These are phyloP conservation scores for Colletotrichum sp. DNA, from an alignment of 2,329 filamentous ascomycete species.

Conservation along the genomic window DNA sequence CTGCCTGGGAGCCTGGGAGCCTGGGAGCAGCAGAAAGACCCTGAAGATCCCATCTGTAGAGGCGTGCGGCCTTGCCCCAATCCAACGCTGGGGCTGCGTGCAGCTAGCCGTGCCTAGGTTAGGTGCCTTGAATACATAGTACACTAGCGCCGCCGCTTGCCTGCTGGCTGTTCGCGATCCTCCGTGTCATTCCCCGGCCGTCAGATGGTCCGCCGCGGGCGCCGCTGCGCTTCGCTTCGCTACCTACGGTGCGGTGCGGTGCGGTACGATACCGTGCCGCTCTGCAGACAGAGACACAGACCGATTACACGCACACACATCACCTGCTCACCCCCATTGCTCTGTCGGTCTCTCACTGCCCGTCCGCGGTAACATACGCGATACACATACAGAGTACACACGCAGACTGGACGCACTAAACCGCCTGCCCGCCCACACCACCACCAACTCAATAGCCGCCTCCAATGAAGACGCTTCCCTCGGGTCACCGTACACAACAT, in stretches of 20 bases:
- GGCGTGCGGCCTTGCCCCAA: constrained; percentile 5
- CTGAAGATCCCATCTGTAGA: constrained; percentile 18
- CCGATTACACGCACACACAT: neutral
- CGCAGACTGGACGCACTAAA: neutral
- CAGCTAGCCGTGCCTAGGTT: constrained; percentile 1
- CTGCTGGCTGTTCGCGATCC: constrained; percentile 1
- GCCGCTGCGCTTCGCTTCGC: constrained; percentile 1
- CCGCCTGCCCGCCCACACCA: neutral
- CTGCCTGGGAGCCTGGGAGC: neutral
- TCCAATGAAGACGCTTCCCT: constrained; percentile 1
- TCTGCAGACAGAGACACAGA: neutral
- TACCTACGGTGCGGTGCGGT: neutral
- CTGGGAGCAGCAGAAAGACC: constrained; percentile 11
- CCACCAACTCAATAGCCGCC: neutral
- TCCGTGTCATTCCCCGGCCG: constrained; percentile 18
- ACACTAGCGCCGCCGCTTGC: constrained; percentile 6
- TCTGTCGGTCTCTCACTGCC: neutral
- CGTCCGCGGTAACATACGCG: neutral
- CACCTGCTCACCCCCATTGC: neutral
- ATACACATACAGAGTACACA: neutral
- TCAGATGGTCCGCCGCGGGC: constrained; percentile 8
- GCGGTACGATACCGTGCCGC: constrained; percentile 7
- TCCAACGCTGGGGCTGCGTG: constrained; percentile 7
- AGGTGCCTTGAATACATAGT: neutral
- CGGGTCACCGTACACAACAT: neutral